These are phyloP conservation scores for Apiosordaria backusii DNA, from an alignment of 495 filamentous ascomycete genomes.

Conservation along the genomic window DNA sequence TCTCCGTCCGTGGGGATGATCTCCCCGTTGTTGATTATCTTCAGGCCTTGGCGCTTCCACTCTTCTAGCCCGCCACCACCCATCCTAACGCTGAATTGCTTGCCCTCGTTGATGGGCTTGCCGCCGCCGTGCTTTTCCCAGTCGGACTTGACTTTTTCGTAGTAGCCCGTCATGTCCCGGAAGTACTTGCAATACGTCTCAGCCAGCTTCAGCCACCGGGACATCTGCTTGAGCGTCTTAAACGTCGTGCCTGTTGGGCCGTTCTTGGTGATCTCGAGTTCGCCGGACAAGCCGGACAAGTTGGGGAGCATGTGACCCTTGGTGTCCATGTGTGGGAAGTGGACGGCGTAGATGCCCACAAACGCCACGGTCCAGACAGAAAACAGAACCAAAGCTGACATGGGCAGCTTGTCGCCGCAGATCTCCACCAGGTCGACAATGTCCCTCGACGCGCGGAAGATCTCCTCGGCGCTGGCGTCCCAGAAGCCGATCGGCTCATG, in stretches of 20 bases:
- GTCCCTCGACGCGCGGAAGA: conserved; percentile 68
- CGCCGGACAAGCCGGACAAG: conserved; percentile 19
- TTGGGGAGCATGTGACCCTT: conserved; percentile 53
- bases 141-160: conserved; percentile 59
- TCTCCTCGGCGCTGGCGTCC: conserved; percentile 67
- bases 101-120: conserved; percentile 11
- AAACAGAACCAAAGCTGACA: conserved; percentile 77
- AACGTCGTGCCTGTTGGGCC: conserved; percentile 40
- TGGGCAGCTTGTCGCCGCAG: conserved; percentile 67
- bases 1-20: conserved; percentile 31
- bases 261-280: conserved; percentile 28
- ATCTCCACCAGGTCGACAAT: conserved; percentile 73
- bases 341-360: conserved; percentile 62
- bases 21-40: conserved; percentile 42
- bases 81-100: conserved; percentile 41
- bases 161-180: conserved; percentile 64
- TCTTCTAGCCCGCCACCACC: conserved; percentile 67
- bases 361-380: conserved; percentile 80
- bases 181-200: conserved; percentile 68
- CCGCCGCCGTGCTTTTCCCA: conserved; percentile 37
- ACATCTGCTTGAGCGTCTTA: conserved; percentile 55
- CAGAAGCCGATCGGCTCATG: conserved; percentile 59
- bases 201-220: conserved; percentile 64
- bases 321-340: conserved; percentile 77
- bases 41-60: conserved; percentile 49